phyloP scores from a whole-genome alignment of 805 yeast species.

The Kluyveromyces lactis region DNA sequence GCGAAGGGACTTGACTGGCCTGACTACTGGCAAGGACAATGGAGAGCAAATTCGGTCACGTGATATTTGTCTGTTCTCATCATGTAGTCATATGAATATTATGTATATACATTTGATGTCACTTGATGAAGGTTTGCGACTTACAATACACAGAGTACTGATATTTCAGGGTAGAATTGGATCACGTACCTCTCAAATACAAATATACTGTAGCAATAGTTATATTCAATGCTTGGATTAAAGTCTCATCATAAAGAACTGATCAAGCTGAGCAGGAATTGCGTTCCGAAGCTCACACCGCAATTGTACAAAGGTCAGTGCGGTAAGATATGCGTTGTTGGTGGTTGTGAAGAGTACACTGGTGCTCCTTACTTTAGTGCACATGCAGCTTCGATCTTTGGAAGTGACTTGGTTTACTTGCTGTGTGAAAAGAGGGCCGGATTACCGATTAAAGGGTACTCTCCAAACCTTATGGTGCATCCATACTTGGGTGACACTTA shows the following conservation, averaged over 20 bases:
- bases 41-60: too few species aligned
- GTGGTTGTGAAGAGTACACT: conserved; percentile 93
- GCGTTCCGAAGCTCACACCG: conserved; percentile 72
- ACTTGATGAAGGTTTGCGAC: too few species aligned
- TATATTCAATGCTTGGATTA: not conserved
- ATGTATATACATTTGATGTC: too few species aligned
- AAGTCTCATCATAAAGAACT: conserved; percentile 31
- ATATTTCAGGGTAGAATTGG: too few species aligned
- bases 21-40: too few species aligned
- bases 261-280: conserved; percentile 34
- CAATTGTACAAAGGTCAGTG: conserved; percentile 82
- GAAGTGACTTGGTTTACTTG: conserved; percentile 83
- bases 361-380: conserved; percentile 95
- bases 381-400: conserved; percentile 73
- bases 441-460: conserved; percentile 71
- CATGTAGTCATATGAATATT: too few species aligned
- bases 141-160: too few species aligned
- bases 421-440: conserved; percentile 81
- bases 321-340: conserved; percentile 79
- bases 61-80: too few species aligned
- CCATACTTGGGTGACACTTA: conserved; percentile 61
- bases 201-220: too few species aligned
- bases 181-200: too few species aligned
- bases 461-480: conserved; percentile 95
- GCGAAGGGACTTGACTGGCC: too few species aligned